Percentiles rank a stretch among this genome's conserved stretches.
phyloP scores from a whole-genome alignment of 805 yeast genomes.

The Wickerhamiella qilinensis region DNA sequence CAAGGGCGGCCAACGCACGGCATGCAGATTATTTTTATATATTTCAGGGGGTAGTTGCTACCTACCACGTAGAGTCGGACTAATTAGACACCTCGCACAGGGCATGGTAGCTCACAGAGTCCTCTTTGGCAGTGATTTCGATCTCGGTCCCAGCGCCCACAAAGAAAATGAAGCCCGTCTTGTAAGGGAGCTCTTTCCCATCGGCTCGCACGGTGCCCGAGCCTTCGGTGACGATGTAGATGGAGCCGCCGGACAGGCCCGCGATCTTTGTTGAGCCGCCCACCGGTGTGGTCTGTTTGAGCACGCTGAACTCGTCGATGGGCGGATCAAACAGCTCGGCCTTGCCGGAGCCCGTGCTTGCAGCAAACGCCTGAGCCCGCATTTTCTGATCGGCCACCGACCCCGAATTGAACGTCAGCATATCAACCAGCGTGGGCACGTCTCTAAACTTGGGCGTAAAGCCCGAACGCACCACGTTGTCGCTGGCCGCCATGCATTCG shows the following conservation, averaged over 20 bases:
- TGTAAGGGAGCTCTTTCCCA: conserved; percentile 31
- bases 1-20: not conserved
- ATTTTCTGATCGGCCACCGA: conserved; percentile 89
- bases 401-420: conserved; percentile 80
- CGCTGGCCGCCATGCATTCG: conserved; percentile 99
- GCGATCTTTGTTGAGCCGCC: conserved; percentile 40
- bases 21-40: not conserved
- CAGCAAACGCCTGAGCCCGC: conserved; percentile 40
- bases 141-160: conserved; percentile 63
- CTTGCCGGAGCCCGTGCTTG: conserved; percentile 23
- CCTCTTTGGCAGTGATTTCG: conserved; percentile 27
- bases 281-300: conserved; percentile 46
- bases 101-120: conserved; percentile 77
- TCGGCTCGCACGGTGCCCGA: conserved; percentile 36
- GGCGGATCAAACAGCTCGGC: conserved; percentile 73
- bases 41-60: too few relatives aligned
- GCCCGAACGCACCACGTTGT: conserved; percentile 96
- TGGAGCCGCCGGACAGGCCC: conserved; percentile 71
- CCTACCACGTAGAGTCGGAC: not conserved
- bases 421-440: conserved; percentile 71
- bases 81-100: conserved; percentile 55
- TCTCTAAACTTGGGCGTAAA: conserved; percentile 99
- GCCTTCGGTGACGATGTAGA: conserved; percentile 73
- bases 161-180: conserved; percentile 68
- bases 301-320: conserved; percentile 88